Conservation (phyloP, 2,329 filamentous ascomycete species). For the Phoma sp. region DNA sequence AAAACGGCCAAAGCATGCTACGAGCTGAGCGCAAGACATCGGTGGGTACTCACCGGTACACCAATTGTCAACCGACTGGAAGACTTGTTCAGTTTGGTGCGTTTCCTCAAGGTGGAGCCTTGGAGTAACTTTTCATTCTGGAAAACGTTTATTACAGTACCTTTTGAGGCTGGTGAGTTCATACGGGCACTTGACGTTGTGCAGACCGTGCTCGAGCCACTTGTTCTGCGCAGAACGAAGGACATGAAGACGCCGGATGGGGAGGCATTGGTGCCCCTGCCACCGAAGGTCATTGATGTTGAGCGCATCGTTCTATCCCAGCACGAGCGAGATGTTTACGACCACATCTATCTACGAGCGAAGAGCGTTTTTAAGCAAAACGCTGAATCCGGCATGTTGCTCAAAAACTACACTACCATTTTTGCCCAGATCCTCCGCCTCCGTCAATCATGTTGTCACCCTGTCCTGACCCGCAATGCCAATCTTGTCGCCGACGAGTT, state of each 20-base stretch:
- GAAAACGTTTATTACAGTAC: constrained; percentile 97
- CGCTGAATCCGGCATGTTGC: constrained; percentile 85
- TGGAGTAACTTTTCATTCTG: constrained; percentile 99
- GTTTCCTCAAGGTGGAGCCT: constrained; percentile 91
- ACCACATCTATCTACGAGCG: constrained; percentile 83
- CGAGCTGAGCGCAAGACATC: constrained; percentile 80
- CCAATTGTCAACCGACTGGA: constrained; percentile 96
- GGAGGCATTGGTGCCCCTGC: constrained; percentile 78
- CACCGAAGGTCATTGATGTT: constrained; percentile 80
- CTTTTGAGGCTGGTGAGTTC: constrained; percentile 95
- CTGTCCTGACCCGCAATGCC: constrained; percentile 83
- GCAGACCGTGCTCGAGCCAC: constrained; percentile 91
- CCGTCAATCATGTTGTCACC: constrained; percentile 93
- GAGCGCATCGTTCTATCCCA: constrained; percentile 85
- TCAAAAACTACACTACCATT: constrained; percentile 96
- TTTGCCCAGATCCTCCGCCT: constrained; percentile 95
- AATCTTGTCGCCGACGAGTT: constrained; percentile 86
- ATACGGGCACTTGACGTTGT: constrained; percentile 93
- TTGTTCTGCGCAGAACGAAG: constrained; percentile 95
- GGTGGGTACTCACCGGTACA: constrained; percentile 93
- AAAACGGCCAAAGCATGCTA: constrained; percentile 97
- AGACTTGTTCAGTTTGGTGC: constrained; percentile 90
- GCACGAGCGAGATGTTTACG: constrained; percentile 87
- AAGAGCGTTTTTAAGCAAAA: constrained; percentile 86
- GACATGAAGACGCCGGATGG: constrained; percentile 97